These are phyloP conservation scores for Bjerkandera adusta DNA, from an alignment of 1,284 basidiomycete genomes.

Conservation along the genomic window DNA sequence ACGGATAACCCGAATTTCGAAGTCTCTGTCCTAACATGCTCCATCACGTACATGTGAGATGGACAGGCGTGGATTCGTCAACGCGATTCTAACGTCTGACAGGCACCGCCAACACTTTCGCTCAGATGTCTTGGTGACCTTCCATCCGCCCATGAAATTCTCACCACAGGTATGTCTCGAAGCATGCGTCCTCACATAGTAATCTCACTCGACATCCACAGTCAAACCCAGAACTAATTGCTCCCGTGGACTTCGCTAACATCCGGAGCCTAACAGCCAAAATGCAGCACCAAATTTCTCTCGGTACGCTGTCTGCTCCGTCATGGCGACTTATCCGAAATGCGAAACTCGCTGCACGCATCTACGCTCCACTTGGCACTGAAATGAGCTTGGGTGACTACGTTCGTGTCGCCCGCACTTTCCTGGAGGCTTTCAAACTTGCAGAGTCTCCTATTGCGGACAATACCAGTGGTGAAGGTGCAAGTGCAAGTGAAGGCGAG, in stretches of 20 bases:
- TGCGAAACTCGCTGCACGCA: slow-evolving; percentile 71
- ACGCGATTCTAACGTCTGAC: no score
- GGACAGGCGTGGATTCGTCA: no score
- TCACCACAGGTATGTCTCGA: slow-evolving; percentile 51
- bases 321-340: slow-evolving; percentile 76
- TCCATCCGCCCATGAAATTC: slow-evolving; percentile 72
- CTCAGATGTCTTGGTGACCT: slow-evolving; percentile 82
- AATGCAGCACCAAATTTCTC: slow-evolving; percentile 67
- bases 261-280: slow-evolving; percentile 62
- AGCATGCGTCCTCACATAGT: no score
- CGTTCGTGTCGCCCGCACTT: slow-evolving; percentile 69
- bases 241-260: slow-evolving; percentile 57
- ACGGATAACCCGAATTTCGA: slow-evolving; percentile 66
- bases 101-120: slow-evolving; percentile 75
- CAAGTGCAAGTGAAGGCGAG: slow-evolving; percentile 17
- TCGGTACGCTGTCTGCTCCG: slow-evolving; percentile 78
- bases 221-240: slow-evolving; percentile 70
- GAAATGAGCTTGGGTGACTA: slow-evolving; percentile 79
- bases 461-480: slow-evolving; percentile 26
- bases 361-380: slow-evolving; percentile 84
- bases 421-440: slow-evolving; percentile 73
- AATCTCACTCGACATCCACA: no score
- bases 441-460: slow-evolving; percentile 24
- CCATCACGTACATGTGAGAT: slow-evolving; percentile 79
- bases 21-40: slow-evolving; percentile 72